These are phyloP conservation scores for Cytospora leucostoma DNA, from an alignment of 2,329 filamentous ascomycete genomes.

Conservation along the genomic window DNA sequence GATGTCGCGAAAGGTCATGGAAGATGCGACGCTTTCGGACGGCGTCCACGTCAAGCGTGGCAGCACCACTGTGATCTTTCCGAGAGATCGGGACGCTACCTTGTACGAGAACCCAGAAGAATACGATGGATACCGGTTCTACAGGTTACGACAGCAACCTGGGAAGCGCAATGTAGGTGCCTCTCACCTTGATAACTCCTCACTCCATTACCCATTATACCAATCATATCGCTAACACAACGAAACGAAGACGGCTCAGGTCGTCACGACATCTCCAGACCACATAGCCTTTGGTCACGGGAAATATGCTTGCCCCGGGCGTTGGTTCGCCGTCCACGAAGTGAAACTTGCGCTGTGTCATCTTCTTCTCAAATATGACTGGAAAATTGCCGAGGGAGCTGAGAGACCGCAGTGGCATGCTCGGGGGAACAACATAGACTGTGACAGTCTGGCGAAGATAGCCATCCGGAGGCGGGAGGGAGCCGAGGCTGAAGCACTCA, in stretches of 20 bases:
- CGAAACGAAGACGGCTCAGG: slow-evolving; percentile 35
- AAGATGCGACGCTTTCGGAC: slow-evolving; percentile 7
- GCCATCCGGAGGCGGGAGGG: slow-evolving; percentile 1
- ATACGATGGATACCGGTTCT: slow-evolving; percentile 36
- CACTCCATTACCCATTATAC: neutral
- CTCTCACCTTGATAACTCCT: neutral
- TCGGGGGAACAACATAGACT: neutral
- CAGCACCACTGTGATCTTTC: neutral
- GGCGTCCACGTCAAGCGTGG: slow-evolving; percentile 4
- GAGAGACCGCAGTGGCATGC: neutral
- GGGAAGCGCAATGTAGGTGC: slow-evolving; percentile 7
- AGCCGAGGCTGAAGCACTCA: neutral
- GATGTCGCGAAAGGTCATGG: slow-evolving; percentile 3
- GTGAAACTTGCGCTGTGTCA: slow-evolving; percentile 40
- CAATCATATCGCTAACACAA: slow-evolving; percentile 32
- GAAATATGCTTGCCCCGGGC: slow-evolving; percentile 44
- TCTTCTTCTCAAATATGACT: slow-evolving; percentile 38
- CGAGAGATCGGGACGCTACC: neutral
- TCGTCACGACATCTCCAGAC: slow-evolving; percentile 38
- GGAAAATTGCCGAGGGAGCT: slow-evolving; percentile 25
- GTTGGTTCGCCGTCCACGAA: slow-evolving; percentile 46
- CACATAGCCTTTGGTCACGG: slow-evolving; percentile 44
- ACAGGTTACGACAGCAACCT: neutral
- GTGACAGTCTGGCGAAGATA: slow-evolving; percentile 7
- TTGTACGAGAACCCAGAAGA: slow-evolving; percentile 31